Evolutionary conservation across 2,329 filamentous ascomycete genomes (phyloP).

Genomic region (Huntiella bhutanensis): DNA sequence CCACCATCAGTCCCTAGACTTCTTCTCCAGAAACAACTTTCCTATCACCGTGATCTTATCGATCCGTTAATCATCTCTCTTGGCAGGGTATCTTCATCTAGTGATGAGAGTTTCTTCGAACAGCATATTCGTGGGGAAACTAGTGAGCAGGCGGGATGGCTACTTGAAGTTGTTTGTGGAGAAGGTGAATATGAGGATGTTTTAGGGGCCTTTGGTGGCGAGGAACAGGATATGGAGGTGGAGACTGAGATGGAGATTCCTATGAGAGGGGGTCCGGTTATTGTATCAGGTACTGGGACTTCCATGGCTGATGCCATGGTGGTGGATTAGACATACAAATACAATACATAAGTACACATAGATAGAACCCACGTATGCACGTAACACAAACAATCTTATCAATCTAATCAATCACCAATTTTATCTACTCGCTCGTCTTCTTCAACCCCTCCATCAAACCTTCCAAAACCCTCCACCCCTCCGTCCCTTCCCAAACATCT

Average conservation of each 20-base stretch:
- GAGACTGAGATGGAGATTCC: neutral
- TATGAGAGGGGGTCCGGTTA: neutral
- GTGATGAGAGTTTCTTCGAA: slow-evolving; percentile 62
- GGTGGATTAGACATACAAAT: neutral
- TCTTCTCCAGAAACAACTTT: neutral
- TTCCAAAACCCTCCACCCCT: slow-evolving; percentile 45
- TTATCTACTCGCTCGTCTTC: slow-evolving; percentile 1
- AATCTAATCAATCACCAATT: neutral
- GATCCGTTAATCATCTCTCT: slow-evolving; percentile 57
- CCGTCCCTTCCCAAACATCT: slow-evolving; percentile 62
- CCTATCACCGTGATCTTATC: neutral
- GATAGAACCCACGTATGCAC: too few species aligned
- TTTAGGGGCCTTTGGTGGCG: slow-evolving; percentile 19
- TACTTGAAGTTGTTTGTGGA: slow-evolving; percentile 48
- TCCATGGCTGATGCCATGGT: neutral
- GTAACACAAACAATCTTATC: neutral
- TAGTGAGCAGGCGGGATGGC: slow-evolving; percentile 59
- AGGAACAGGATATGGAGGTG: neutral
- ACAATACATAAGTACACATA: too few species aligned
- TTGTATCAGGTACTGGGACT: neutral
- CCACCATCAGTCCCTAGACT: neutral
- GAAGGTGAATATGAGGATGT: slow-evolving; percentile 15
- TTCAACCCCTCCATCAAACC: slow-evolving; percentile 36
- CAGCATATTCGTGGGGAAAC: slow-evolving; percentile 58
- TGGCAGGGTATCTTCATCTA: slow-evolving; percentile 66